Conservation (phyloP, 805 yeast genomes). For the Saturnispora galanensis region DNA sequence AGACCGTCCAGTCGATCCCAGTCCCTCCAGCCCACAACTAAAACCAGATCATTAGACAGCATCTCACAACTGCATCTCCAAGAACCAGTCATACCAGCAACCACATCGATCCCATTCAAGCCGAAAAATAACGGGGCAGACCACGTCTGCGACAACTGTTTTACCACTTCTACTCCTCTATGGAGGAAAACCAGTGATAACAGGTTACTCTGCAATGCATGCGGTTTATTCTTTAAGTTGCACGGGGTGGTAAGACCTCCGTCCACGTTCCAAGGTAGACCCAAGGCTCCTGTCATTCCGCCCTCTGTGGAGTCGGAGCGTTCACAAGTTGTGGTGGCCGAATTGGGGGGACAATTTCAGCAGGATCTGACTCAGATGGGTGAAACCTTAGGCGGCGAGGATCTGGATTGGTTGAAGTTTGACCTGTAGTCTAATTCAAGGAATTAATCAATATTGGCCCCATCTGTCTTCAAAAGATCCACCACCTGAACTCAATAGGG, state of each 20-base stretch:
- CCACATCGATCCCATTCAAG: conserved; percentile 27
- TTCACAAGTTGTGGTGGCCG: conserved; percentile 1
- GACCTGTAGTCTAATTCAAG: conserved; percentile 10
- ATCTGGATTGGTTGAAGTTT: conserved; percentile 31
- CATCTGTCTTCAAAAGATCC: neutral
- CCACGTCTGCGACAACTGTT: conserved; percentile 68
- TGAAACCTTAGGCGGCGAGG: conserved; percentile 24
- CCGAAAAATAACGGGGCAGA: conserved; percentile 3
- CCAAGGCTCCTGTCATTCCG: too few species aligned
- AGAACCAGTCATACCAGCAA: conserved; percentile 5
- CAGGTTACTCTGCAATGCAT: conserved; percentile 82
- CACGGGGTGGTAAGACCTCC: conserved; percentile 49
- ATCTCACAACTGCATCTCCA: neutral
- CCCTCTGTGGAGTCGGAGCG: too few species aligned
- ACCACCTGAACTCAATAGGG: too few species aligned
- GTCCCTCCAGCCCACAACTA: neutral
- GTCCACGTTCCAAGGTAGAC: conserved; percentile 3
- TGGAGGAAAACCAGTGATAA: conserved; percentile 85
- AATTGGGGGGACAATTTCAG: conserved; percentile 13
- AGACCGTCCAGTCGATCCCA: neutral
- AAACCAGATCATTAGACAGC: neutral
- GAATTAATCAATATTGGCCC: neutral
- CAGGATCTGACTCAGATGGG: conserved; percentile 24
- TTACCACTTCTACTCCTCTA: conserved; percentile 84
- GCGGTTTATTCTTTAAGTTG: conserved; percentile 79